Evolutionary conservation across 208 protist genomes (phyloP).

Genomic region (Vickermania ingenoplastis): DNA sequence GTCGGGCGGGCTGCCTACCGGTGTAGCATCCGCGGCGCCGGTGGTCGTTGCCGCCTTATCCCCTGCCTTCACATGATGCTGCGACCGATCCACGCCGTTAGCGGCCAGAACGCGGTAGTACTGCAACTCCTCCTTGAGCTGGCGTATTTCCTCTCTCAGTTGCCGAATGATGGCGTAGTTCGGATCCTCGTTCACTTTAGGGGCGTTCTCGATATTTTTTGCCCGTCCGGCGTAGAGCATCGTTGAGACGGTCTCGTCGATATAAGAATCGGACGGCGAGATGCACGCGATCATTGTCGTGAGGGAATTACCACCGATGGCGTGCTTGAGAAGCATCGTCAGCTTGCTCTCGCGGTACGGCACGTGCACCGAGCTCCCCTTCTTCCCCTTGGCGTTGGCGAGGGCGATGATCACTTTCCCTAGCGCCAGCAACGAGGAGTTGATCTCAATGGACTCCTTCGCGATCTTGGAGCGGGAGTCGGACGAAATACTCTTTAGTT

Average conservation of each 20-base stretch:
- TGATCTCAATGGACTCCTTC: constrained; percentile 89
- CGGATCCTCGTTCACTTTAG: constrained; percentile 73
- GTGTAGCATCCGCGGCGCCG: not conserved
- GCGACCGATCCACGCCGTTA: not conserved
- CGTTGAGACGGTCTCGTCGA: constrained; percentile 87
- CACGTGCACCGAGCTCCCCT: constrained; percentile 31
- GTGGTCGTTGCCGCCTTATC: not conserved
- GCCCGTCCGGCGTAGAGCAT: constrained; percentile 84
- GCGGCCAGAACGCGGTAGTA: constrained; percentile 53
- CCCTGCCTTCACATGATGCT: constrained; percentile 1
- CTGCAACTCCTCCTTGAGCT: constrained; percentile 69
- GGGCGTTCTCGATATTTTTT: constrained; percentile 83
- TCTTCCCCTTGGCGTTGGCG: not conserved
- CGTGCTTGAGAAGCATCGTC: constrained; percentile 81
- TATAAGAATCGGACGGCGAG: constrained; percentile 58
- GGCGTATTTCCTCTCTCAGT: constrained; percentile 59
- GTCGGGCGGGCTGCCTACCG: not conserved
- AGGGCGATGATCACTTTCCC: constrained; percentile 90
- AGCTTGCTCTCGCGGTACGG: constrained; percentile 89
- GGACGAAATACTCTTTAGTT: constrained; percentile 39
- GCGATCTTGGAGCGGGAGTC: constrained; percentile 42
- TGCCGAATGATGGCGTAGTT: constrained; percentile 47
- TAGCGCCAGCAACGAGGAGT: constrained; percentile 82
- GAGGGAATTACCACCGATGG: constrained; percentile 67
- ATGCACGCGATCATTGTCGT: constrained; percentile 89